Conservation (phyloP, 345 rosid genomes). For the Hypericum perforatum region DNA sequence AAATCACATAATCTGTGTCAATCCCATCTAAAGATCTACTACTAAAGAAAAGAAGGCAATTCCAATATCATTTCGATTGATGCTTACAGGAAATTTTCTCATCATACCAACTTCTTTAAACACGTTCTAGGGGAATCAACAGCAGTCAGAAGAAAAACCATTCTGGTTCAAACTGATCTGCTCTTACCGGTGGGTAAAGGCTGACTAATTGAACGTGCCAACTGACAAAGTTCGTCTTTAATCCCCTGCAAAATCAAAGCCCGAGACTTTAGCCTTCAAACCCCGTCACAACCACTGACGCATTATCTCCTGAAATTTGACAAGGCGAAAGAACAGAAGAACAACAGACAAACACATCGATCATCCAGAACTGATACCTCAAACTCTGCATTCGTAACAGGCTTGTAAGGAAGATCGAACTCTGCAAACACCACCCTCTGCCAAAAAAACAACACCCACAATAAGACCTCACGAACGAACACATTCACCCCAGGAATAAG, state of each 20-base stretch:
- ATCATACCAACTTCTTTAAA: too few relatives aligned
- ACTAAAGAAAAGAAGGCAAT: too few relatives aligned
- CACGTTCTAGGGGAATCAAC: too few relatives aligned
- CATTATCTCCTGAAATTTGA: too few relatives aligned
- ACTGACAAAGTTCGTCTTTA: slow-evolving; percentile 43
- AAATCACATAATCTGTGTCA: too few relatives aligned
- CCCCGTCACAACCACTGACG: neutral
- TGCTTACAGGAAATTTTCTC: too few relatives aligned
- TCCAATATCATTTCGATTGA: too few relatives aligned
- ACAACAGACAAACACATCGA: too few relatives aligned
- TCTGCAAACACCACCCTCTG: slow-evolving; percentile 61
- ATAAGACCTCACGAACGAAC: neutral
- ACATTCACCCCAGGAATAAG: neutral
- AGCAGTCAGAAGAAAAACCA: too few relatives aligned
- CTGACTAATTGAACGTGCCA: slow-evolving; percentile 42
- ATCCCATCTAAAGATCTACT: too few relatives aligned
- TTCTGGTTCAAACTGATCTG: neutral
- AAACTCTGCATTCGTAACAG: slow-evolving; percentile 48
- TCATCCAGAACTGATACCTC: slow-evolving; percentile 42
- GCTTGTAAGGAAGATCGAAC: slow-evolving; percentile 59
- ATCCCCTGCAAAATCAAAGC: slow-evolving; percentile 23
- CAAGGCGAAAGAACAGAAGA: too few relatives aligned
- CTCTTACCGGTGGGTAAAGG: slow-evolving; percentile 35
- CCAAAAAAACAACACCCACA: slow-evolving; percentile 9
- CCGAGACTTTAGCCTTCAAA: neutral